Percentiles rank a stretch among this genome's conserved stretches.
Conservation (phyloP, 2,329 filamentous ascomycete species). For the Talaromyces sp. region DNA sequence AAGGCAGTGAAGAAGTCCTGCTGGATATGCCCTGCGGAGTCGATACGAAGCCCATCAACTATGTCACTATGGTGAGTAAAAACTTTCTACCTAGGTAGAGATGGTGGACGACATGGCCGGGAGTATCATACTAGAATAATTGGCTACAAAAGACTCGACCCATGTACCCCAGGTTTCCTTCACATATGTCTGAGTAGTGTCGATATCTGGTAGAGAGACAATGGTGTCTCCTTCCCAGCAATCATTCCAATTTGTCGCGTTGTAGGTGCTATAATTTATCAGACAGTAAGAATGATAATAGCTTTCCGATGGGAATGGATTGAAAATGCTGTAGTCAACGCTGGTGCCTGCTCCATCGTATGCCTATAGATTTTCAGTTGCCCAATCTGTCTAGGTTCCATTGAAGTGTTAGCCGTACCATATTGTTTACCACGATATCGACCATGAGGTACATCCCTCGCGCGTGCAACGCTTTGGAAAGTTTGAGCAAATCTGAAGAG, state of each 20-base stretch:
- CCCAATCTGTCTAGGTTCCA: background rate
- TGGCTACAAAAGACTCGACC: slow-evolving; percentile 55
- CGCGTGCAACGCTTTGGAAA: slow-evolving; percentile 56
- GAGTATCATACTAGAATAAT: slow-evolving; percentile 58
- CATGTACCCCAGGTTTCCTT: slow-evolving; percentile 54
- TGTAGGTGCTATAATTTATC: slow-evolving; percentile 54
- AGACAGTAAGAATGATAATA: slow-evolving; percentile 62
- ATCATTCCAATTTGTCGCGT: slow-evolving; percentile 11
- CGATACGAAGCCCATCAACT: slow-evolving; percentile 53
- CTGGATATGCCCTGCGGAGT: slow-evolving; percentile 51
- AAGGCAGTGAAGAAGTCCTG: slow-evolving; percentile 45
- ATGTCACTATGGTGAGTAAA: background rate
- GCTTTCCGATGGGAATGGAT: slow-evolving; percentile 54
- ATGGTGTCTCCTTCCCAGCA: slow-evolving; percentile 57
- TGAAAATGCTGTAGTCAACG: slow-evolving; percentile 54
- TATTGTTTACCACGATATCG: slow-evolving; percentile 58
- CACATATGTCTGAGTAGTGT: slow-evolving; percentile 53
- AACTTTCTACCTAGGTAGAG: background rate
- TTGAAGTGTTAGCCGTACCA: slow-evolving; percentile 28
- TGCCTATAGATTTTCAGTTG: slow-evolving; percentile 23
- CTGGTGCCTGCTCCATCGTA: slow-evolving; percentile 46
- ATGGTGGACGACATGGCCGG: too few relatives aligned
- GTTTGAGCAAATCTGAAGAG: slow-evolving; percentile 55
- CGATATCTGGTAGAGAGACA: slow-evolving; percentile 59
- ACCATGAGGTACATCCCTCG: slow-evolving; percentile 61